phyloP scores from a whole-genome alignment of 352 stramenopile species.

The Pythium chondricola region DNA sequence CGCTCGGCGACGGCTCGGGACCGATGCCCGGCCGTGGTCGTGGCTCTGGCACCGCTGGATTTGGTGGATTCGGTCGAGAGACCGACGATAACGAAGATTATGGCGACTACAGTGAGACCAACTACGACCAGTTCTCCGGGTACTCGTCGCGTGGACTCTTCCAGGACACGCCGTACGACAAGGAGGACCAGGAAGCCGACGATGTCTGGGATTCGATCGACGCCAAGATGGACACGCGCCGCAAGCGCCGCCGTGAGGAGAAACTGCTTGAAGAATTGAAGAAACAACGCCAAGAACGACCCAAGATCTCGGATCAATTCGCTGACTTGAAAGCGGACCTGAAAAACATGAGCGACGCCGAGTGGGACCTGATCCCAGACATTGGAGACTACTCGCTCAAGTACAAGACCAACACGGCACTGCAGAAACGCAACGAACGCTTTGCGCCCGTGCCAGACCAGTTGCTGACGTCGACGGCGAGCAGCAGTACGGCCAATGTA shows the following conservation, averaged over 20 bases:
- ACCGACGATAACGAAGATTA: slow-evolving; percentile 85
- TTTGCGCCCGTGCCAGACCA: slow-evolving; percentile 95
- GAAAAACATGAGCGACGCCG: slow-evolving; percentile 85
- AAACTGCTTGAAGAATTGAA: slow-evolving; percentile 83
- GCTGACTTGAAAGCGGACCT: slow-evolving; percentile 95
- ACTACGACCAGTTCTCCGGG: slow-evolving; percentile 90
- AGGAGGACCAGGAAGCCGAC: slow-evolving; percentile 96
- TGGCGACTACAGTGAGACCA: slow-evolving; percentile 87
- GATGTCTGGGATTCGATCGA: slow-evolving; percentile 94
- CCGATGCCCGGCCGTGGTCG: slow-evolving; percentile 36
- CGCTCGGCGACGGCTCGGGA: slow-evolving; percentile 17
- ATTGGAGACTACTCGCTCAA: slow-evolving; percentile 95
- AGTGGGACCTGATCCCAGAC: slow-evolving; percentile 96
- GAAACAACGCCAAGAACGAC: slow-evolving; percentile 76
- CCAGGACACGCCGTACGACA: slow-evolving; percentile 92
- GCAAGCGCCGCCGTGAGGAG: slow-evolving; percentile 86
- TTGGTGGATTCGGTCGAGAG: slow-evolving; percentile 79
- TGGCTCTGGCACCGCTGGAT: slow-evolving; percentile 70
- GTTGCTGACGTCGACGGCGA: slow-evolving; percentile 67
- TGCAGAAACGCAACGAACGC: slow-evolving; percentile 90
- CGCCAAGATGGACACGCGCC: slow-evolving; percentile 91
- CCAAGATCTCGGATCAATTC: slow-evolving; percentile 97
- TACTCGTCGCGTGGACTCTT: slow-evolving; percentile 85
- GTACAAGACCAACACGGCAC: slow-evolving; percentile 86
- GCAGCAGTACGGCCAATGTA: slow-evolving; percentile 17